A percentile compares a stretch with the other conserved stretches of the same genome.
These are phyloP conservation scores for Acanthamoeba triangularis DNA, from an alignment of 208 protist genomes.

Conservation along the genomic window DNA sequence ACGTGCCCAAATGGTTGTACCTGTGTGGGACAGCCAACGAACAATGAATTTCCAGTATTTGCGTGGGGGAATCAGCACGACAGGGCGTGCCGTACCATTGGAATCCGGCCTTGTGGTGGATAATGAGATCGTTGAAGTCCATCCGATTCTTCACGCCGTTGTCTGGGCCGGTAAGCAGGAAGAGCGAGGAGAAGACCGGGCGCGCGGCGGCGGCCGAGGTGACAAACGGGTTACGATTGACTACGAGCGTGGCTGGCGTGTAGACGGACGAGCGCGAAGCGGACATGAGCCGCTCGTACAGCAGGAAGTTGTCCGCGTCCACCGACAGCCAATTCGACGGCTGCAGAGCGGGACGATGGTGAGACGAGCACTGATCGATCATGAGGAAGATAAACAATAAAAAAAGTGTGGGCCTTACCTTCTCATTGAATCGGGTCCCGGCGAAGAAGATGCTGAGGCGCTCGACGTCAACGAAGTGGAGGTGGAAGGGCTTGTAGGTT, in stretches of 20 bases:
- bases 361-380: too few species aligned
- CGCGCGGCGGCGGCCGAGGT: neutral
- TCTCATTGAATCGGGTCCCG: neutral
- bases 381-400: too few species aligned
- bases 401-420: neutral
- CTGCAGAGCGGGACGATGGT: neutral
- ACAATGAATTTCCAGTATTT: too few species aligned
- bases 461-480: conserved; percentile 42
- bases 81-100: neutral
- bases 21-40: too few species aligned
- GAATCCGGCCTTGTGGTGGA: conserved; percentile 47
- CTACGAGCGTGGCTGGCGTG: conserved; percentile 16
- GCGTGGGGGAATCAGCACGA: too few species aligned
- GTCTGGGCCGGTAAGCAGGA: neutral
- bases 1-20: neutral
- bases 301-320: conserved; percentile 1
- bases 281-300: conserved; percentile 1
- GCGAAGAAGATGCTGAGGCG: neutral
- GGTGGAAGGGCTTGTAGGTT: conserved; percentile 19
- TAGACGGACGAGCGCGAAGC: neutral
- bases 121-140: conserved; percentile 52
- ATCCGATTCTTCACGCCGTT: neutral
- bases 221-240: conserved; percentile 19
- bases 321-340: neutral
- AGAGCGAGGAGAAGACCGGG: neutral